Conservation (phyloP, 2,329 filamentous ascomycete genomes). For the Thelonectria blattea region DNA sequence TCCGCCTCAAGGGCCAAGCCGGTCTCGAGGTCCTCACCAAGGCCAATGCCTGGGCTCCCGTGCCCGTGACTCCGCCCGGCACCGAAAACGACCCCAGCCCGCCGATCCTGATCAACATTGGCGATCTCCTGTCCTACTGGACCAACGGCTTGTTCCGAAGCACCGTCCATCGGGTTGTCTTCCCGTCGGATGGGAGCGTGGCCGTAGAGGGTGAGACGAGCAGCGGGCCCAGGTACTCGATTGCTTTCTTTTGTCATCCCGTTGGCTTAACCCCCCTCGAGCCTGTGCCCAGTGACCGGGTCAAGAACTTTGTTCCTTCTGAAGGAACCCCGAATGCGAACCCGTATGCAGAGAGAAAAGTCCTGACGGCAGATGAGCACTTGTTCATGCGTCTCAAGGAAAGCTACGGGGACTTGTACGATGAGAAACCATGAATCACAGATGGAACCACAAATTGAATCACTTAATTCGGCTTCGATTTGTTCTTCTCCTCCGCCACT, state of each 20-base stretch:
- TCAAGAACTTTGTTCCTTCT: constrained; percentile 50
- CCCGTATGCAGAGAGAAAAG: constrained; percentile 58
- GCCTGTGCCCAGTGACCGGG: constrained; percentile 65
- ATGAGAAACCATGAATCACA: constrained; percentile 42
- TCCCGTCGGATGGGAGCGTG: constrained; percentile 48
- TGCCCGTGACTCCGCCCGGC: constrained; percentile 68
- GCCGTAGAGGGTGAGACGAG: constrained; percentile 53
- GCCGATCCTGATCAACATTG: constrained; percentile 83
- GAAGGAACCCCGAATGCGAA: constrained; percentile 45
- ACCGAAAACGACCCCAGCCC: constrained; percentile 64
- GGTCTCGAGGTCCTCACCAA: constrained; percentile 81
- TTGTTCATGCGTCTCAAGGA: constrained; percentile 65
- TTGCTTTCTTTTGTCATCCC: constrained; percentile 74
- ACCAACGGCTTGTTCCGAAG: constrained; percentile 86
- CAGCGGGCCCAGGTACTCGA: constrained; percentile 64
- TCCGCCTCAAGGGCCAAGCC: constrained; percentile 83
- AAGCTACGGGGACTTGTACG: constrained; percentile 64
- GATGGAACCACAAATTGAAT: background rate
- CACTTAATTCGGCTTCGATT: background rate
- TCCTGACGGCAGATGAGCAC: constrained; percentile 69
- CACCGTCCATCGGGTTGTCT: constrained; percentile 88
- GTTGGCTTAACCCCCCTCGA: constrained; percentile 58
- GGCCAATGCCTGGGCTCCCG: constrained; percentile 63
- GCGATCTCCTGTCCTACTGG: constrained; percentile 80
- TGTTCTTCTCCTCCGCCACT: background rate